These are phyloP conservation scores for Amyloporia xantha DNA, from an alignment of 768 basidiomycete genomes.

Conservation along the genomic window DNA sequence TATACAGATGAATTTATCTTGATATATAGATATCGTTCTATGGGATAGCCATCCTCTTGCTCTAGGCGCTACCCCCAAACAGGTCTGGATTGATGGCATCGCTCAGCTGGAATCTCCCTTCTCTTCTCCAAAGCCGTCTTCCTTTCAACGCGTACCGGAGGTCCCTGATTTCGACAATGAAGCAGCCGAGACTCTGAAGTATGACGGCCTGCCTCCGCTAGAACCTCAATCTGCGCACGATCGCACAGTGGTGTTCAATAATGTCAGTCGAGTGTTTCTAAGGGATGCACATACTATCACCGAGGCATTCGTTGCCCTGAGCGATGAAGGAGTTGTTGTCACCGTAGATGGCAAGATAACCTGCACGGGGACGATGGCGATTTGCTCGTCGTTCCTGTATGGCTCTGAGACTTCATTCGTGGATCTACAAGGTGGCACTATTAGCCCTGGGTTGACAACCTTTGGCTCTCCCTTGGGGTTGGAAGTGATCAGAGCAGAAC, in stretches of 20 bases:
- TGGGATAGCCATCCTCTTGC: conserved; percentile 77
- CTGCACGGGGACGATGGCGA: conserved; percentile 38
- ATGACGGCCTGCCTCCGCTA: conserved; percentile 64
- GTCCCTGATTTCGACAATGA: conserved; percentile 59
- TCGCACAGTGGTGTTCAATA: conserved; percentile 51
- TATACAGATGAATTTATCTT: not conserved
- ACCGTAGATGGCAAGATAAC: conserved; percentile 47
- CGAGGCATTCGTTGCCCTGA: conserved; percentile 25
- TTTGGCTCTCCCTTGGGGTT: conserved; percentile 63
- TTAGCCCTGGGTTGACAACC: conserved; percentile 54
- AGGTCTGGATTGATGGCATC: conserved; percentile 85
- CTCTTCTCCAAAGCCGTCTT: conserved; percentile 44
- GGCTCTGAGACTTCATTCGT: conserved; percentile 26
- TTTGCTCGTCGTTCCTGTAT: not conserved
- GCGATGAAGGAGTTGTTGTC: conserved; percentile 34
- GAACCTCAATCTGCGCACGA: conserved; percentile 28
- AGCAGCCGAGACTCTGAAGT: conserved; percentile 43
- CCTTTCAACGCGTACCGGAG: conserved; percentile 45
- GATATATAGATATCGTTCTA: conserved; percentile 52
- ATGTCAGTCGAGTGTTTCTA: conserved; percentile 48
- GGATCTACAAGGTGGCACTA: conserved; percentile 60
- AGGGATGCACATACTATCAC: conserved; percentile 25
- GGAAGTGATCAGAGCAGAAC: conserved; percentile 59
- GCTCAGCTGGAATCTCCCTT: conserved; percentile 50
- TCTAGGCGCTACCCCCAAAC: conserved; percentile 70